Conservation (phyloP, 257 asterid genomes). For the Parsonsia alboflavescens region DNA sequence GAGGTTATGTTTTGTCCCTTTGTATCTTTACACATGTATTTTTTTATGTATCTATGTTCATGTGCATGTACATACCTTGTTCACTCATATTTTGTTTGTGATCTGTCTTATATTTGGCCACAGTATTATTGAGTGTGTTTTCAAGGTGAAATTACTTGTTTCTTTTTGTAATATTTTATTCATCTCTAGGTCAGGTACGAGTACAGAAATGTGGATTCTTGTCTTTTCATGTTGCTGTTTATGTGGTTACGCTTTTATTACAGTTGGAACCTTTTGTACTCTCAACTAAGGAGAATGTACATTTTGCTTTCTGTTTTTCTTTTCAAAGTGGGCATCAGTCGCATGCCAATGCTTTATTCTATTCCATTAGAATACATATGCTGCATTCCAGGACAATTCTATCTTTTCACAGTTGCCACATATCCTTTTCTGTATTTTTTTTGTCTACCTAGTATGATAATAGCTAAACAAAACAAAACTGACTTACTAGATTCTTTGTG, state of each 20-base stretch:
- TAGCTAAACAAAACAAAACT: not conserved
- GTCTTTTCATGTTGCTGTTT: not conserved
- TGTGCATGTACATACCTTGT: not conserved
- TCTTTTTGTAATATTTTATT: not conserved
- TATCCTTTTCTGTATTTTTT: not conserved
- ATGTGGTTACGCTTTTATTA: not conserved
- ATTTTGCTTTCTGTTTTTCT: not conserved
- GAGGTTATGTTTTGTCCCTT: constrained; percentile 45
- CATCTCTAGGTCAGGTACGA: not conserved
- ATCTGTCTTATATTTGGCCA: not conserved
- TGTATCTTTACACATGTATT: not conserved
- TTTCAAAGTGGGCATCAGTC: not conserved
- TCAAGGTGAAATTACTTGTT: not conserved
- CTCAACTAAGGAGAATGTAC: not conserved
- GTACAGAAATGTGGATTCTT: not conserved
- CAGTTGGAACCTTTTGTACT: not conserved
- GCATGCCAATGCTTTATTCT: not conserved
- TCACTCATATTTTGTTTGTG: not conserved
- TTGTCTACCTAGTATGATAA: not conserved
- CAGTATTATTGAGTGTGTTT: not conserved
- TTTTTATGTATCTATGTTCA: not conserved
- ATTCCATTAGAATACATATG: not conserved
- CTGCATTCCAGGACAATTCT: not conserved
- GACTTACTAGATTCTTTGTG: not conserved
- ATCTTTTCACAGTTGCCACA: not conserved